Base-by-base conservation (phyloP, 805 yeast genomes). In the Candida succiphila region DNA sequence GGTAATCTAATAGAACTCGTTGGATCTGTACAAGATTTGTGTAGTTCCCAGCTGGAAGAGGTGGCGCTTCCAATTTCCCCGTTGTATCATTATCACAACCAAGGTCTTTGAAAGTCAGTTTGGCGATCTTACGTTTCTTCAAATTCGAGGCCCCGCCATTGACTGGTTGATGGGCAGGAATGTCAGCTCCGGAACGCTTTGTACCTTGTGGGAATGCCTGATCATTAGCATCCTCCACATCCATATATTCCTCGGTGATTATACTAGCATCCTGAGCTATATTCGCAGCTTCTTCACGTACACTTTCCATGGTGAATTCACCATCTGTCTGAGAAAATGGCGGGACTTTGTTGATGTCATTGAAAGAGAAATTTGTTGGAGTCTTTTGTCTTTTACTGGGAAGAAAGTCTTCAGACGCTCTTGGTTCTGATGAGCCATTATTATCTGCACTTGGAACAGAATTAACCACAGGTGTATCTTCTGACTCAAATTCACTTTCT, bases 321-420 rank as follows among this genome's bases (percentile, higher is more conserved):
- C 57, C 58, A 31, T 38, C 40, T 1, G 56, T 53, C 33, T 51
- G 48, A 2, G 54, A 48, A 30, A 53, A 54, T 2, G 58, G 59
- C 4, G 58, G 49, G 3, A 49, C 37, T 9, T 46, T 44, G 2
- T 45, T 30, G 13, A 47, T 32, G 17, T 35, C 36, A 10, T 9
- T 30, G 17, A 27, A 30, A 17, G 18, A 25, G 14, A 17, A 24
- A 12, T 26, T 28, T 12, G n/a, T 24, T 24, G 26, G 14, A 5
- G n/a, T 24, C n/a, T 12, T 24, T 24, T 7, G 10, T 24, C 26
- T 24, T 12, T 7, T 21, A 21, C 23, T 21, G 10, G n/a, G n/a
- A n/a, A n/a, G n/a, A n/a, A n/a, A n/a, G n/a, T n/a, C n/a, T n/a
- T n/a, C n/a, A n/a, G n/a, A n/a, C n/a, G n/a, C n/a, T n/a, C n/a